Evolutionary conservation across 2,329 filamentous ascomycete genomes (phyloP), one percentile per base, ranked within the genome.

Genomic region (Emmonsia crescens): DNA sequence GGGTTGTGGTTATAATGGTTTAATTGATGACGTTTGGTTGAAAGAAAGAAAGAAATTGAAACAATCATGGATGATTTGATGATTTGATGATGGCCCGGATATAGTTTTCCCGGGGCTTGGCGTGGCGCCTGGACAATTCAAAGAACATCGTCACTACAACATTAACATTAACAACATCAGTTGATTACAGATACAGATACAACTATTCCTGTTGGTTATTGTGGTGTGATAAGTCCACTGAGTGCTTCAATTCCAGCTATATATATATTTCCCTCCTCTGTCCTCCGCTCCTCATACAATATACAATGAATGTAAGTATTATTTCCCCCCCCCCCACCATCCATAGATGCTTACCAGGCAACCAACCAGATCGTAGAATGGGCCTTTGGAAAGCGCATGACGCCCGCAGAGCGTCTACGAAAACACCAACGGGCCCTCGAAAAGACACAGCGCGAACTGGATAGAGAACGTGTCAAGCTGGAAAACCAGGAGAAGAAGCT

Each of bases 401-500:
- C 94, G 81, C 93, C 94, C 3, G 91, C 91, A 63, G 79, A 81
- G 72, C 77, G 78, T 67, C 73, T 81, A 65, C 78, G 79, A 68
- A 81, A 81, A 82, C 96, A 99, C 77, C 94, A 97, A 79, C 86
- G 94, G 70, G 91, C 94, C 68, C 86, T 99, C 66, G 94, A 99
- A 77, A 96, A 96, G 80, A 96, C 94, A 12, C 94, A 97, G 72
- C 87, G 94, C 68, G 94, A 99, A 75, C 84, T 99, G 60, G 94
- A 99, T 72, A 88, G 96, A 65, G 93, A 96, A 75, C 85, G 94
- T 62, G 87, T 92, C 66, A 99, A 99, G 80, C 82, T 99, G 38
- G 94, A 99, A 79, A 96, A 96, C 73, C 94, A 99, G 75, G 94
- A 99, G 80, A 97, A 96, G 85, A 96, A 96, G 71, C 82, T 99